Percentiles rank a stretch among this genome's conserved stretches.
Conservation (phyloP, 805 yeast genomes). For the Limtongia smithiae region DNA sequence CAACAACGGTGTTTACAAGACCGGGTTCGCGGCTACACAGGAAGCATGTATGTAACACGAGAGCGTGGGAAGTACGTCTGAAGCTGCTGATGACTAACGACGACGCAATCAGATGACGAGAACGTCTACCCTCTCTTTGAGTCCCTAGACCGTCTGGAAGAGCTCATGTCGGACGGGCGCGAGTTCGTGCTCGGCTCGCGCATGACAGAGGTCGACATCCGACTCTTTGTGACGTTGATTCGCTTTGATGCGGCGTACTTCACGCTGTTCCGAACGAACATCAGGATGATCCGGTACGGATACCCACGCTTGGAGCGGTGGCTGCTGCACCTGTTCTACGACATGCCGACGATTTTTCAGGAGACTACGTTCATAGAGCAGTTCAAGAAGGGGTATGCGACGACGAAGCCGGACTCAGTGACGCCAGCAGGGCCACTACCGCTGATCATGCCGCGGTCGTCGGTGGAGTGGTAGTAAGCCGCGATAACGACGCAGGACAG, state of each 20-base stretch:
- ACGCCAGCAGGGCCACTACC: conserved; percentile 83
- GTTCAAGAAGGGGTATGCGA: conserved; percentile 85
- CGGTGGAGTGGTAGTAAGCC: background rate
- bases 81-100: too few relatives aligned
- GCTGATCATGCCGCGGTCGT: conserved; percentile 48
- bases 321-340: conserved; percentile 83
- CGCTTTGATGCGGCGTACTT: conserved; percentile 92
- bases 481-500: too few relatives aligned
- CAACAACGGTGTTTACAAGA: conserved; percentile 89
- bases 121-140: conserved; percentile 62
- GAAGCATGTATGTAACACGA: conserved; percentile 57
- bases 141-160: conserved; percentile 67
- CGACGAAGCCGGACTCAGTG: conserved; percentile 54
- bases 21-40: conserved; percentile 84
- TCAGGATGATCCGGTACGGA: conserved; percentile 71
- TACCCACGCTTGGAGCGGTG: conserved; percentile 77
- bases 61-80: too few relatives aligned
- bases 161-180: conserved; percentile 44
- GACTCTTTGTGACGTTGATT: conserved; percentile 79
- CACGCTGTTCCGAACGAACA: conserved; percentile 90
- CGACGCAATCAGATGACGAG: conserved; percentile 52
- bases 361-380: conserved; percentile 83
- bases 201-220: conserved; percentile 85
- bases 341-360: conserved; percentile 61
- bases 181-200: conserved; percentile 55